Evolutionary conservation across 495 filamentous ascomycete species (phyloP).

Genomic region (Trichoderma gamsii): DNA sequence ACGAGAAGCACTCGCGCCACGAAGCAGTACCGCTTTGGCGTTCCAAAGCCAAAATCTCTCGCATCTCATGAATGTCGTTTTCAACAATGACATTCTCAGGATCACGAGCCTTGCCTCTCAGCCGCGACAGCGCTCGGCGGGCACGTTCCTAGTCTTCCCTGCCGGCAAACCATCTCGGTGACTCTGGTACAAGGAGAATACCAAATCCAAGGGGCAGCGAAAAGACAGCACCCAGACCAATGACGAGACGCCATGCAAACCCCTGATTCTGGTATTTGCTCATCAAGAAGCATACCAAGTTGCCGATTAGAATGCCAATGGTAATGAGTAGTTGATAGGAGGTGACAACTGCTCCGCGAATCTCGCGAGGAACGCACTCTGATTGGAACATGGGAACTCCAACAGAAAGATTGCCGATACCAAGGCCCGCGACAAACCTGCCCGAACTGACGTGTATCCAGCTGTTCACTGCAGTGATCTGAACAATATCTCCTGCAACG

Average conservation of each 20-base stretch:
- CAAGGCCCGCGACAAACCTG: conserved; percentile 55
- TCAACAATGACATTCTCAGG: conserved; percentile 53
- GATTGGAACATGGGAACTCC: conserved; percentile 58
- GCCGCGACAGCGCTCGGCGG: conserved; percentile 53
- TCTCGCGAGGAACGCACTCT: conserved; percentile 48
- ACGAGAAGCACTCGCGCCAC: conserved; percentile 56
- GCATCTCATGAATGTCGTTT: conserved; percentile 63
- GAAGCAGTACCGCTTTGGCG: conserved; percentile 39
- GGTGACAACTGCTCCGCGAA: conserved; percentile 53
- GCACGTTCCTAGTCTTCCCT: conserved; percentile 52
- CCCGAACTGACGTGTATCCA: conserved; percentile 48
- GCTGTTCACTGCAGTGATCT: conserved; percentile 42
- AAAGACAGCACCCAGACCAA: conserved; percentile 65
- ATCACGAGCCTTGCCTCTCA: conserved; percentile 54
- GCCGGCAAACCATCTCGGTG: conserved; percentile 54
- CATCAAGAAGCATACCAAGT: conserved; percentile 58
- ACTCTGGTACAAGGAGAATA: conserved; percentile 56
- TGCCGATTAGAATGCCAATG: conserved; percentile 66
- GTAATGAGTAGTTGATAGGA: conserved; percentile 77
- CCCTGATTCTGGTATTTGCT: conserved; percentile 40
- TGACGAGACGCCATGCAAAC: conserved; percentile 62
- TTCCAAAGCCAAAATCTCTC: conserved; percentile 55
- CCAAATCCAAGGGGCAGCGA: conserved; percentile 57
- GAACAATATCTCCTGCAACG: conserved; percentile 47
- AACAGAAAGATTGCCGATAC: conserved; percentile 59